A percentile compares a stretch with the other conserved stretches of the same genome.
Conservation (phyloP, 2,329 filamentous ascomycete genomes). For the Exophiala sp. region DNA sequence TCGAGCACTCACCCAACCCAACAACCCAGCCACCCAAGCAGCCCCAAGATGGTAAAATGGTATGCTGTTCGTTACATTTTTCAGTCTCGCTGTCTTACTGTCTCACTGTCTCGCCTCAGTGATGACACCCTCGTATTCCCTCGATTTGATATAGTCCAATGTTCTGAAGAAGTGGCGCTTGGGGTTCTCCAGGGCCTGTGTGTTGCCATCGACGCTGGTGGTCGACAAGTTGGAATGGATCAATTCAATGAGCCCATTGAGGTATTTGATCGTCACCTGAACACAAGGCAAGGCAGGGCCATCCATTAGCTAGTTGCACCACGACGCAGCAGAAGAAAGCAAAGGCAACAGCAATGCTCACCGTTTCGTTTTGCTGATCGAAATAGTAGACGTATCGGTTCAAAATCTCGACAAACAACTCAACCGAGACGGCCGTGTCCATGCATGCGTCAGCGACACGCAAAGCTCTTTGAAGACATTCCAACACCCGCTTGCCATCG, state of each 20-base stretch:
- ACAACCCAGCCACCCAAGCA: no score
- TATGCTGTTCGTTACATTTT: no score
- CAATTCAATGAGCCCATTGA: slow-evolving; percentile 95
- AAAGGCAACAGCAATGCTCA: slow-evolving; percentile 35
- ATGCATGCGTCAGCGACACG: slow-evolving; percentile 97
- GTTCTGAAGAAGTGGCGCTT: slow-evolving; percentile 92
- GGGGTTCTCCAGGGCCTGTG: slow-evolving; percentile 70
- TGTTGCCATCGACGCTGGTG: slow-evolving; percentile 41
- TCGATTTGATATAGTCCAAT: slow-evolving; percentile 81
- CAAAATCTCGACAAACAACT: slow-evolving; percentile 95
- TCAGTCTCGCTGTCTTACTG: not conserved
- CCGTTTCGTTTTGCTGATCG: slow-evolving; percentile 96
- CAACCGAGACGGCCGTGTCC: slow-evolving; percentile 94
- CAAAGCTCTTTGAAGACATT: slow-evolving; percentile 90
- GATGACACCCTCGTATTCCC: slow-evolving; percentile 90
- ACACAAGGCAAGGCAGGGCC: no score
- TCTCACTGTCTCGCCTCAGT: slow-evolving; percentile 51
- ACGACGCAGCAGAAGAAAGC: not conserved
- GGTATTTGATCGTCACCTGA: slow-evolving; percentile 88
- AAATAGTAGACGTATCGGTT: slow-evolving; percentile 99
- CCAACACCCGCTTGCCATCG: slow-evolving; percentile 91
- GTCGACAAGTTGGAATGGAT: slow-evolving; percentile 86
- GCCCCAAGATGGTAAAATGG: no score
- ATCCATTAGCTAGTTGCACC: slow-evolving; percentile 1
- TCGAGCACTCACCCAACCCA: no score